These are phyloP conservation scores for Crithidia bombi DNA, from an alignment of 208 protist genomes.

Conservation along the genomic window DNA sequence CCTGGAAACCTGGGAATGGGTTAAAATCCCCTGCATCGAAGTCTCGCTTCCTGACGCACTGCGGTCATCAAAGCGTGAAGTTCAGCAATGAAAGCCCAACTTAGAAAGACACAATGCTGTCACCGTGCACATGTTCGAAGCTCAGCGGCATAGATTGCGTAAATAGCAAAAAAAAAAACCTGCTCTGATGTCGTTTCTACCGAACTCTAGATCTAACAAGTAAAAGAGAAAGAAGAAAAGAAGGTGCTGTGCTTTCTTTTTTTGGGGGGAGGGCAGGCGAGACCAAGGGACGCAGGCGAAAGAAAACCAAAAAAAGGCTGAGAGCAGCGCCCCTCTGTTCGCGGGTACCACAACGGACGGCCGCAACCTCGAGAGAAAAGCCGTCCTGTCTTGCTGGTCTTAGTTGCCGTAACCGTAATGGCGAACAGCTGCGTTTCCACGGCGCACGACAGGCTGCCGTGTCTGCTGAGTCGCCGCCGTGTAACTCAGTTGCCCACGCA, in stretches of 20 bases:
- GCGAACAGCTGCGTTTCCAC: slow-evolving; percentile 58
- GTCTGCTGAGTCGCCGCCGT: slow-evolving; percentile 18
- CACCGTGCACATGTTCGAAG: too few species aligned
- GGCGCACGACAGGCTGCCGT: slow-evolving; percentile 44
- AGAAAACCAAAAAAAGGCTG: neutral
- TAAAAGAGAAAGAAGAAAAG: slow-evolving; percentile 7
- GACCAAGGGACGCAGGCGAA: neutral
- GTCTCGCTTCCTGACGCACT: too few species aligned
- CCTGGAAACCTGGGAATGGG: too few species aligned
- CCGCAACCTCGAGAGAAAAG: neutral
- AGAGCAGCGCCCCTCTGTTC: too few species aligned
- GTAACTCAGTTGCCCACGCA: slow-evolving; percentile 58
- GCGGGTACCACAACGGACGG: neutral
- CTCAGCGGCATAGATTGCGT: too few species aligned
- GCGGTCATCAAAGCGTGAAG: too few species aligned
- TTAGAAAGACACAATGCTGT: too few species aligned
- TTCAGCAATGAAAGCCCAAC: too few species aligned
- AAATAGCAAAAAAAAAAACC: too few species aligned
- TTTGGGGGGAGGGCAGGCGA: too few species aligned
- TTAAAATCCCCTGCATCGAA: too few species aligned
- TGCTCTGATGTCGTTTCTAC: neutral
- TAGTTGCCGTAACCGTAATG: slow-evolving; percentile 68
- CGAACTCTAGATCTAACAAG: neutral
- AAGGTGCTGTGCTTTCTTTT: too few species aligned
- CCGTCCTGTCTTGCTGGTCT: neutral